phyloP scores from a whole-genome alignment of 1,139 yeast genomes.

The Saccharomyces hybrid region DNA sequence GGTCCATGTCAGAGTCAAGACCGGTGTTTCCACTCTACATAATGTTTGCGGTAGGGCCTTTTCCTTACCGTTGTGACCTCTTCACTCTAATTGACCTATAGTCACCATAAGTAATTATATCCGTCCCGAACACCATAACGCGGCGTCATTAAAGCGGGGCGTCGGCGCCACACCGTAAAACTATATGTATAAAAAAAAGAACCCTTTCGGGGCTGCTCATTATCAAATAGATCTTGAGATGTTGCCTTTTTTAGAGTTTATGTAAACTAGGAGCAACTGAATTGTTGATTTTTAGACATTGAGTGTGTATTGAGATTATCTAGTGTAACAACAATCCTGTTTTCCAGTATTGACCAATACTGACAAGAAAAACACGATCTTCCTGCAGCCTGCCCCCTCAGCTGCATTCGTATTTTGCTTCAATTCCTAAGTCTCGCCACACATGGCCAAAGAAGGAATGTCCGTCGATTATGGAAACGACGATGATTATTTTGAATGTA shows the following conservation, averaged over 20 bases:
- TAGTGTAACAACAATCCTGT: background rate
- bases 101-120: background rate
- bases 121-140: background rate
- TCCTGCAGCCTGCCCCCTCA: background rate
- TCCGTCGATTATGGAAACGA: background rate
- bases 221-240: background rate
- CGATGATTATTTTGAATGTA: background rate
- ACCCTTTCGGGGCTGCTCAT: background rate
- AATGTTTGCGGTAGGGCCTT: slow-evolving; percentile 37
- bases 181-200: background rate
- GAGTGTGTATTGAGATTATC: background rate
- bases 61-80: slow-evolving; percentile 29
- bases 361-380: background rate
- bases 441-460: background rate
- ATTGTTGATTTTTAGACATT: background rate
- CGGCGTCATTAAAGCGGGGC: background rate
- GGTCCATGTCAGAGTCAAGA: slow-evolving; percentile 38
- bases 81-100: slow-evolving; percentile 1
- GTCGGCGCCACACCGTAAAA: background rate
- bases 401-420: background rate
- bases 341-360: background rate
- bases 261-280: background rate
- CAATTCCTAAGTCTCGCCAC: background rate
- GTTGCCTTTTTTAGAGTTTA: background rate
- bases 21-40: slow-evolving; percentile 40